Conservation (phyloP, 2,329 filamentous ascomycete genomes). For the Scleromitrula shiraiana region DNA sequence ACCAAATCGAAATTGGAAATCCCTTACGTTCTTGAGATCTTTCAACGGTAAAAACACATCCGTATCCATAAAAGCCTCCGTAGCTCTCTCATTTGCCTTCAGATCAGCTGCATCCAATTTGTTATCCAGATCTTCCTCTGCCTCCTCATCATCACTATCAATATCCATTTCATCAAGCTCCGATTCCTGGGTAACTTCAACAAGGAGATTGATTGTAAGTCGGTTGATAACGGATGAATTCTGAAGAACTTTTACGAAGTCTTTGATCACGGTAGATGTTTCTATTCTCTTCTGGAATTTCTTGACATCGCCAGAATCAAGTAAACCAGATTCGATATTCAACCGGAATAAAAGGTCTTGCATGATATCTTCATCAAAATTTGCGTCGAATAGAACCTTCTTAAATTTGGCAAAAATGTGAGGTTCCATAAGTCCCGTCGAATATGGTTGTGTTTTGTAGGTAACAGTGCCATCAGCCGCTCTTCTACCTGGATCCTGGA, state of each 20-base stretch:
- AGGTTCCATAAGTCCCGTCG: conserved; percentile 13
- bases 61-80: conserved; percentile 14
- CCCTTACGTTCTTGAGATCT: conserved; percentile 9
- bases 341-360: conserved; percentile 9
- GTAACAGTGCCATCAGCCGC: not conserved
- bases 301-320: not conserved
- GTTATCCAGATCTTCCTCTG: conserved; percentile 5
- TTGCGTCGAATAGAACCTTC: conserved; percentile 12
- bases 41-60: conserved; percentile 9
- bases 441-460: conserved; percentile 1
- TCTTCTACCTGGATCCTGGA: conserved; percentile 3
- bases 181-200: conserved; percentile 12
- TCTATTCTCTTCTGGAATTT: conserved; percentile 6
- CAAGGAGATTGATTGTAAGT: conserved; percentile 12
- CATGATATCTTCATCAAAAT: conserved; percentile 5
- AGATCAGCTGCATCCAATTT: not conserved
- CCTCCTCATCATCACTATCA: conserved; percentile 6
- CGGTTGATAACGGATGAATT: conserved; percentile 7
- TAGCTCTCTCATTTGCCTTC: conserved; percentile 11
- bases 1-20: conserved; percentile 8
- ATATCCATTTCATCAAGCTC: conserved; percentile 6
- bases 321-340: conserved; percentile 9
- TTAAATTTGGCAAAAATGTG: conserved; percentile 18
- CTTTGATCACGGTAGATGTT: conserved; percentile 10
- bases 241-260: conserved; percentile 14